Base-by-base conservation (phyloP, 2,329 filamentous ascomycete species). In the Coniosporium tulheliwenetii region DNA sequence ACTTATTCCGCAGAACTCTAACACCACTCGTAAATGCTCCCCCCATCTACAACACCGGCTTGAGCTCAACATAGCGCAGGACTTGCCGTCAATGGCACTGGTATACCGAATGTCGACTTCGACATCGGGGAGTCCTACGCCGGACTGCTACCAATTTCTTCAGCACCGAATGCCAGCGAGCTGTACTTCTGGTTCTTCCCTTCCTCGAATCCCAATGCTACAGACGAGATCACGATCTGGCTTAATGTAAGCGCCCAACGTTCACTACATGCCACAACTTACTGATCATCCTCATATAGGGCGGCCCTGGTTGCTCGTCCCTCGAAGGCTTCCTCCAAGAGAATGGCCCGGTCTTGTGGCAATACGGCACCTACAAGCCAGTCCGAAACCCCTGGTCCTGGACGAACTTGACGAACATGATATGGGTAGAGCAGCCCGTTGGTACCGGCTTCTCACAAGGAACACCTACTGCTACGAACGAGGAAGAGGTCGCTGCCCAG, bases 371-470 rank as follows among this genome's bases (percentile, higher is more conserved):
- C 3, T 45, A 55, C 50, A 43, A 50, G 12, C 58, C 64, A 1
- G 57, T 65, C 0, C 55, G 59, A 43, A 67, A 67, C 43, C 58
- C 61, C 0, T 67, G 56, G 53, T 56, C 58, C 30, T 67, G 63
- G 62, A 54, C 74, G 44, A 80, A 80, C 39, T 59, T 89, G 31
- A 82, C 81, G 40, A 85, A 87, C 56, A 73, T 87, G 51, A 64
- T 91, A 37, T 91, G 77, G 73, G 69, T 82, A 8, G 81, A 84
- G 50, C 79, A 83, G 53, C 77, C 75, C 1, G 64, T 73, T 10
- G 69, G 70, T 29, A 81, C 80, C 0, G 82, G 82, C 10, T 87
- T 82, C 55, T 73, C 76, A 0, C 69, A 73, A 30, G 81, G 81
- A 10, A 71, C 61, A 0, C 66, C 75, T 3, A 81, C 71, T 0